Evolutionary conservation across 2,329 filamentous ascomycete species (phyloP).

Genomic region (Annulohypoxylon truncatum): DNA sequence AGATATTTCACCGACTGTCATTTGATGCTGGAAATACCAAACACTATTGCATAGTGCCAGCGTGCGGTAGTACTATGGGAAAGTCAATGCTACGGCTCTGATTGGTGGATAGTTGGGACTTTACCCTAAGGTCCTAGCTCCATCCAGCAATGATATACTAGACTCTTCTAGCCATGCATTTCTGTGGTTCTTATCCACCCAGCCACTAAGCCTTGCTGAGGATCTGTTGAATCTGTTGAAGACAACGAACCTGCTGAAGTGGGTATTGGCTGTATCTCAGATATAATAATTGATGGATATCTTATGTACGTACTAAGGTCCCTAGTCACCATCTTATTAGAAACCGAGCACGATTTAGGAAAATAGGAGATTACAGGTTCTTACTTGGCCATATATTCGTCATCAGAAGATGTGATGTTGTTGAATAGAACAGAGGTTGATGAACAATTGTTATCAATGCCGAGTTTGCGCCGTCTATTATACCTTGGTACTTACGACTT

Average conservation of each 20-base stretch:
- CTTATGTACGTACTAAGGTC: not conserved
- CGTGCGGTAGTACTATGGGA: slow-evolving; percentile 22
- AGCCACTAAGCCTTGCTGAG: slow-evolving; percentile 37
- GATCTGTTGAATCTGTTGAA: slow-evolving; percentile 33
- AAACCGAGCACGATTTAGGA: not conserved
- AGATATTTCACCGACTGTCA: slow-evolving; percentile 18
- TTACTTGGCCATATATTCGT: not conserved
- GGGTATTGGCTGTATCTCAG: slow-evolving; percentile 14
- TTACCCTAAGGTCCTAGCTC: slow-evolving; percentile 31
- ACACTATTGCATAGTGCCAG: slow-evolving; percentile 11
- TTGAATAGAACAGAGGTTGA: not conserved
- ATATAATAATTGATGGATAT: slow-evolving; percentile 16
- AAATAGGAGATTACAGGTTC: slow-evolving; percentile 4
- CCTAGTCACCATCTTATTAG: slow-evolving; percentile 1
- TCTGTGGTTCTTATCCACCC: not conserved
- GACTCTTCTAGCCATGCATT: slow-evolving; percentile 33
- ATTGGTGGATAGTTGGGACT: slow-evolving; percentile 29
- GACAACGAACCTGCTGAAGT: slow-evolving; percentile 18
- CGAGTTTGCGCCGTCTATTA: slow-evolving; percentile 35
- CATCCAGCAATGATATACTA: slow-evolving; percentile 34
- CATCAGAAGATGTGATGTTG: not conserved
- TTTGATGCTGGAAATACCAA: slow-evolving; percentile 20
- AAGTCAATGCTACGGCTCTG: slow-evolving; percentile 18
- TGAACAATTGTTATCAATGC: slow-evolving; percentile 19
- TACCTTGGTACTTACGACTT: not conserved